Evolutionary conservation across 805 yeast genomes (phyloP), one percentile per base, ranked within the genome.

Genomic region (Pichia ethanolica): DNA sequence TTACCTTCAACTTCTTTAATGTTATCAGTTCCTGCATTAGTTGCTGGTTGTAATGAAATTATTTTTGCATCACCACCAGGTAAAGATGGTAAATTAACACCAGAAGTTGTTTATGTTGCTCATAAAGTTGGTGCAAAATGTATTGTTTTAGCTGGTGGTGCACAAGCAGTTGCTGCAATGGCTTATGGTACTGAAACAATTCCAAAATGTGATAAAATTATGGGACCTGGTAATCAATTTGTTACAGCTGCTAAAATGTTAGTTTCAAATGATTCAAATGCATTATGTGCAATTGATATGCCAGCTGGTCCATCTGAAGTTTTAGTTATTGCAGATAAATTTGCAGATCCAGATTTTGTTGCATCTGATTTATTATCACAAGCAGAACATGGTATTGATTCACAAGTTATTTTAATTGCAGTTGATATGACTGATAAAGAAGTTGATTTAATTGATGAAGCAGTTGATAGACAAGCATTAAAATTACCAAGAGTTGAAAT

Each of bases 221-320:
- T 93, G 67, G 99, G 99, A 44, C 99, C 99, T 27, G 99, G 99
- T 53, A 93, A 93, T 71, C 99, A 93, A 72, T 93, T 93, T 66
- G 99, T 93, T 47, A 93, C 99, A 20, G 98, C 99, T 40, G 99
- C 99, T 40, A 93, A 93, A 75, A 93, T 93, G 99, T 73, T 85
- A 64, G 93, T 95, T 46, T 93, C 91, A 60, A 95, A 93, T 62
- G 99, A 93, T 64, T 86, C 97, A 1, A 84, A 83, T 54, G 98
- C 99, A 7, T 72, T 90, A 62, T 93, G 97, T 64, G 86, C 96
- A 14, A 93, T 93, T 58, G 99, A 93, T 68, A 91, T 93, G 98
- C 99, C 99, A 45, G 99, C 99, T 28, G 99, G 99, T 9, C 99
- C 99, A 32, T 86, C 96, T 46, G 99, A 93, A 70, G 99, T 93